Percentiles rank a stretch among this genome's conserved stretches.
phyloP scores from a whole-genome alignment of 2,329 filamentous ascomycete species.

The Colletotrichum scovillei region DNA sequence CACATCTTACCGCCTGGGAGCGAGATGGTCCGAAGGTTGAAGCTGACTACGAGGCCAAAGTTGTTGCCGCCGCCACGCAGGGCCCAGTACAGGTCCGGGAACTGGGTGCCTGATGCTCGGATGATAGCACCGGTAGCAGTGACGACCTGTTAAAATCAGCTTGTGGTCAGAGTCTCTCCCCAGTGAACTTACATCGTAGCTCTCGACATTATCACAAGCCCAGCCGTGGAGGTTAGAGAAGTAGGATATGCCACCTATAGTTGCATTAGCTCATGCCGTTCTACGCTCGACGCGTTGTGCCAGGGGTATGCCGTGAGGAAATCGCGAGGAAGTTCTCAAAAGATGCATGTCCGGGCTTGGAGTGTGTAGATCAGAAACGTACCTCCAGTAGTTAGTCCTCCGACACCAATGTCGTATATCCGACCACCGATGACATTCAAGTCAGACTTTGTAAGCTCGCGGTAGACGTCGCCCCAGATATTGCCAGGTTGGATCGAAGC shows the following conservation, averaged over 20 bases:
- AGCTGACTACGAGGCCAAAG: slow-evolving; percentile 65
- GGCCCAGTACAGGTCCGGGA: slow-evolving; percentile 68
- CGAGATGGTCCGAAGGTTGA: slow-evolving; percentile 54
- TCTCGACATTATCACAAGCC: slow-evolving; percentile 55
- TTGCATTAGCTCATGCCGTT: not conserved
- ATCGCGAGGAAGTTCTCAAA: too few species aligned
- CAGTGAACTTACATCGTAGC: slow-evolving; percentile 5
- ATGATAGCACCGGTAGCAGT: slow-evolving; percentile 56
- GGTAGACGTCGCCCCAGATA: slow-evolving; percentile 54
- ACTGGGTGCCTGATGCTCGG: slow-evolving; percentile 51
- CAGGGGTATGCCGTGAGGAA: too few species aligned
- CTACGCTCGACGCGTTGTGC: not conserved
- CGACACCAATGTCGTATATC: slow-evolving; percentile 52
- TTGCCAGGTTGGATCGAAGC: slow-evolving; percentile 52
- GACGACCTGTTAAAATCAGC: slow-evolving; percentile 47
- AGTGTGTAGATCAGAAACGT: not conserved
- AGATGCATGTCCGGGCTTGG: too few species aligned
- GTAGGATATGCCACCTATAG: slow-evolving; percentile 36
- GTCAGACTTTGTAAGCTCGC: slow-evolving; percentile 44
- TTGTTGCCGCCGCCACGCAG: slow-evolving; percentile 66
- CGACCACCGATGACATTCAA: slow-evolving; percentile 53
- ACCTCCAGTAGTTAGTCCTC: slow-evolving; percentile 51
- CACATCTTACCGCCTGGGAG: slow-evolving; percentile 48
- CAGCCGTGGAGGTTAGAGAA: slow-evolving; percentile 50
- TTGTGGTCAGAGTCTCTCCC: too few species aligned